Evolutionary conservation across 257 asterid species (phyloP).

Genomic region (Primulina eburnea): DNA sequence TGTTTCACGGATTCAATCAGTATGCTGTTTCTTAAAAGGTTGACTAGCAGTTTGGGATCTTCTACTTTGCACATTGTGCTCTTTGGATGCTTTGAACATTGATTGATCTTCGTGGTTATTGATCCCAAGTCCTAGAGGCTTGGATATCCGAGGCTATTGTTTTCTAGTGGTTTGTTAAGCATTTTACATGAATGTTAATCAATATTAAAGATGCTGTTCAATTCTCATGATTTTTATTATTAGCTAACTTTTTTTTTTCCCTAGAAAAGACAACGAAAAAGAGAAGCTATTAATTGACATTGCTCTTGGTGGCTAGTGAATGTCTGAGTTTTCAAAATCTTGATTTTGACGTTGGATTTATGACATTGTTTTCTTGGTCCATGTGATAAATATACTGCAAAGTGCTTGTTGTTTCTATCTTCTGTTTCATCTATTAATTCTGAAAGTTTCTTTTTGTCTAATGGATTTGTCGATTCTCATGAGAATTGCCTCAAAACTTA

Average conservation of each 20-base stretch:
- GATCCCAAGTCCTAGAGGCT: not conserved
- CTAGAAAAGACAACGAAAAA: not conserved
- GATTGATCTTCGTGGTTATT: not conserved
- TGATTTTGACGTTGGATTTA: constrained; percentile 2
- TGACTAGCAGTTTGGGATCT: not conserved
- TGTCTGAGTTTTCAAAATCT: not conserved
- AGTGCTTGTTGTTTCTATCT: not conserved
- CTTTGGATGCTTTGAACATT: not conserved
- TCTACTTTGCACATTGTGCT: not conserved
- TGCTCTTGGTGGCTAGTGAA: not conserved
- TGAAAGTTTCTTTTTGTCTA: no score
- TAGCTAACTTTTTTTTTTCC: not conserved
- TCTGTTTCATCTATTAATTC: not conserved
- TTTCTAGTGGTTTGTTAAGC: not conserved
- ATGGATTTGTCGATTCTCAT: no score
- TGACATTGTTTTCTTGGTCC: constrained; percentile 3
- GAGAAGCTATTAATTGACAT: not conserved
- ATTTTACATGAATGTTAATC: not conserved
- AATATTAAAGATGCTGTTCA: not conserved
- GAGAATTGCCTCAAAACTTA: no score
- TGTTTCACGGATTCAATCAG: constrained; percentile 22
- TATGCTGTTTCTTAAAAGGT: not conserved
- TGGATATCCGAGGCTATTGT: not conserved
- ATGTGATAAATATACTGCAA: not conserved
- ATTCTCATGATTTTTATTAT: not conserved